Base-by-base conservation (phyloP, 768 basidiomycete genomes). In the Cyclocybe aegerita region DNA sequence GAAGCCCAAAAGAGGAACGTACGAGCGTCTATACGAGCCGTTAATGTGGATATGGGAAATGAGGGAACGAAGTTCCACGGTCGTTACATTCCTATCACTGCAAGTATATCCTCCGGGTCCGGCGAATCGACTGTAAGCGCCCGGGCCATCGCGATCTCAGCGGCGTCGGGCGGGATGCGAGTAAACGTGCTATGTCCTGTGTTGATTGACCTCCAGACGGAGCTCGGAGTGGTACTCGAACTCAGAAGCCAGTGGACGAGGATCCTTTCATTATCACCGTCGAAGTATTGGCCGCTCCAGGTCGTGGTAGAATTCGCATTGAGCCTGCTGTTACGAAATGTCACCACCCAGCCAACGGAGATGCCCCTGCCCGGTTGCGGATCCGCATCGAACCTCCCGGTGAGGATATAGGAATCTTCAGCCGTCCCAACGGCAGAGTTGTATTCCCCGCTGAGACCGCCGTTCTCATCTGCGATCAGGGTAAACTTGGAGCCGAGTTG, bases 211-310 rank as follows among this genome's bases (percentile, higher is more conserved):
- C 14, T 34, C 48, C 48, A 50, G 48, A 35, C n/a, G 16, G 32
- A 14, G 5, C 16, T 4, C 11, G 41, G 8, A 8, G 3, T 12
- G 17, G 31, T 43, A 29, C 48, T 43, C 32, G 3, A 6, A 15
- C 40, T 50, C 8, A 50, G 48, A 32, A 50, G 31, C 48, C 48
- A 50, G 30, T 35, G 14, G 30, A 40, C 43, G 10, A 50, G 14
- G 33, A 50, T 50, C 23, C 40, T 32, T 30, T 50, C 48, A 8
- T 7, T 33, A 10, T 34, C 41, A 8, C 15, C 23, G 32, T 17
- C 39, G 34, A 50, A 50, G 41, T 50, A 50, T 23, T 36, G 32
- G 7, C 44, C 44, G 33, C 44, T 45, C 33, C 44, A 45, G 14
- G 44, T 45, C 44, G 44, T 4, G 33, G 48, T 50, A 8, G 48